phyloP scores from a whole-genome alignment of 306 rosid genomes.

The Cyamopsis tetragonoloba region DNA sequence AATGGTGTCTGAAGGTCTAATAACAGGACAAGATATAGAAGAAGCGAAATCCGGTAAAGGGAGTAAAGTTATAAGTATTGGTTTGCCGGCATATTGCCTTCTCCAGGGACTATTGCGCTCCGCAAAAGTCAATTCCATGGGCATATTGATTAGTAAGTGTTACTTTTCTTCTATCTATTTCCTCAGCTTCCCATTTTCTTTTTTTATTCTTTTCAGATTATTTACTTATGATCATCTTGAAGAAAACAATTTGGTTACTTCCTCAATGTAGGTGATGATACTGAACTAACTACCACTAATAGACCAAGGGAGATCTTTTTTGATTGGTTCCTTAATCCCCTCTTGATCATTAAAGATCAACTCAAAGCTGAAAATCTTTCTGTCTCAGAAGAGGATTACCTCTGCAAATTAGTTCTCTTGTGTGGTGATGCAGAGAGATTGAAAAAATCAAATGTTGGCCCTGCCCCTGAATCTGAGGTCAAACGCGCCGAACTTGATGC shows the following conservation, averaged over 20 bases:
- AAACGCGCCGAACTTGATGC: slow-evolving; percentile 88
- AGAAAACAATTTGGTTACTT: slow-evolving; percentile 7
- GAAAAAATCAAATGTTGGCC: slow-evolving; percentile 43
- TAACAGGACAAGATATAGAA: slow-evolving; percentile 61
- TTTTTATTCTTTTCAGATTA: slow-evolving; percentile 9
- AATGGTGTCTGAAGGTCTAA: slow-evolving; percentile 70
- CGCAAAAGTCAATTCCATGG: slow-evolving; percentile 52
- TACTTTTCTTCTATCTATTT: not conserved
- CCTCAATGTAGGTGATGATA: slow-evolving; percentile 55
- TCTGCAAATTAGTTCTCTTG: slow-evolving; percentile 66
- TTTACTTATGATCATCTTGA: slow-evolving; percentile 19
- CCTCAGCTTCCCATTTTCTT: not conserved
- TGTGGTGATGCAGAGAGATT: slow-evolving; percentile 65
- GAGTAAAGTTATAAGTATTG: slow-evolving; percentile 63
- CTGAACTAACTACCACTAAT: slow-evolving; percentile 72
- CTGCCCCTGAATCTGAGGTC: slow-evolving; percentile 68
- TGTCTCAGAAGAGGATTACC: slow-evolving; percentile 70
- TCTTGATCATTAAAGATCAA: slow-evolving; percentile 86
- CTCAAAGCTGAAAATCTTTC: slow-evolving; percentile 82
- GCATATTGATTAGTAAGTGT: slow-evolving; percentile 70
- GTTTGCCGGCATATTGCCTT: slow-evolving; percentile 83
- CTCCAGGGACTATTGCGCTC: slow-evolving; percentile 79
- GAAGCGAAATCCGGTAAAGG: slow-evolving; percentile 72
- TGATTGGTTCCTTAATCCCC: slow-evolving; percentile 91
- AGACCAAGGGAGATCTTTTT: slow-evolving; percentile 71